Percentiles rank a stretch among this genome's conserved stretches.
Conservation (phyloP, 148 eudicot genomes). For the Tetragonia tetragonoides region DNA sequence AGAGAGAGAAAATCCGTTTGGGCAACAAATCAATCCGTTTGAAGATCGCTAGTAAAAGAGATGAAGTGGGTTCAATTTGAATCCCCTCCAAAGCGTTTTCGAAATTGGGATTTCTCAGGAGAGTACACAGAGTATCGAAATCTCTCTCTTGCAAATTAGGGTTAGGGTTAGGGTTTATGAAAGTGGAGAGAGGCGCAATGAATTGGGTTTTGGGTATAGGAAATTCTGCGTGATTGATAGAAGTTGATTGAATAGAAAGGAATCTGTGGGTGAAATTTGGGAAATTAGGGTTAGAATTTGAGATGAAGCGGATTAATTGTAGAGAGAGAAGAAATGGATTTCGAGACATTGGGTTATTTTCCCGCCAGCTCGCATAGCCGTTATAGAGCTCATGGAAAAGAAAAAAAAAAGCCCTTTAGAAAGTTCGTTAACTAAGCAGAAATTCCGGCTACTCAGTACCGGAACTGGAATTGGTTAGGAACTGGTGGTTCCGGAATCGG, state of each 20-base stretch:
- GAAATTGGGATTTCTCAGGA: slow-evolving; percentile 43
- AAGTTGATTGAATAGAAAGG: slow-evolving; percentile 18
- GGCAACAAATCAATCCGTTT: slow-evolving; percentile 52
- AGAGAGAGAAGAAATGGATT: slow-evolving; percentile 22
- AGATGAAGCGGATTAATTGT: slow-evolving; percentile 23
- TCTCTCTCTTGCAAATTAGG: slow-evolving; percentile 30
- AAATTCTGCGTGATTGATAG: not conserved
- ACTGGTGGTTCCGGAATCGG: too few relatives aligned
- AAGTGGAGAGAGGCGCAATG: slow-evolving; percentile 14
- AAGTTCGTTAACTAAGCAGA: too few relatives aligned
- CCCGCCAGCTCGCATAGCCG: slow-evolving; percentile 25
- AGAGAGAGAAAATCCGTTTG: slow-evolving; percentile 42
- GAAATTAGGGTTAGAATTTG: slow-evolving; percentile 23
- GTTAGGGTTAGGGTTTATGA: slow-evolving; percentile 34
- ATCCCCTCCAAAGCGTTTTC: slow-evolving; percentile 39
- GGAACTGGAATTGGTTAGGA: too few relatives aligned
- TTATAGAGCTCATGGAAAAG: not conserved
- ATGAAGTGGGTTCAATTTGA: slow-evolving; percentile 29
- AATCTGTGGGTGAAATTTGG: slow-evolving; percentile 13
- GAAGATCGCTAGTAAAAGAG: slow-evolving; percentile 40
- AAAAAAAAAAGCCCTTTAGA: too few relatives aligned
- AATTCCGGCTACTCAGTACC: too few relatives aligned
- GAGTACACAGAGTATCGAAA: slow-evolving; percentile 35
- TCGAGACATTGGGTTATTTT: slow-evolving; percentile 22
- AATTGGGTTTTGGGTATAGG: slow-evolving; percentile 16